These are phyloP conservation scores for Cyclocybe aegerita DNA, from an alignment of 768 basidiomycete genomes.

Conservation along the genomic window DNA sequence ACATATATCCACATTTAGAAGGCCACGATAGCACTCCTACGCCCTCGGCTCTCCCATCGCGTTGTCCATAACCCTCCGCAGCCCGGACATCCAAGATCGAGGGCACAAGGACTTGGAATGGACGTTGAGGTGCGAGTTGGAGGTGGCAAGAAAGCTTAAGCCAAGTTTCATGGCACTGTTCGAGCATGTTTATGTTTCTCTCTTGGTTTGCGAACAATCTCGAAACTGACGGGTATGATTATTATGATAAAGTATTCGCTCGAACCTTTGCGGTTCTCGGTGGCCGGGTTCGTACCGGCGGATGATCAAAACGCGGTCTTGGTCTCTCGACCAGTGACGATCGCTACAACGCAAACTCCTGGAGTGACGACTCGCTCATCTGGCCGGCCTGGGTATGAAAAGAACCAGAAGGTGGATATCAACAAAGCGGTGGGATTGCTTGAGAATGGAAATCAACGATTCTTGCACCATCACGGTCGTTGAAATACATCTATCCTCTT, in stretches of 20 bases:
- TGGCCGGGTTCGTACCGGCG: conserved; percentile 37
- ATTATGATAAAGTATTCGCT: conserved; percentile 39
- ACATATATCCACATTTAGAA: neutral
- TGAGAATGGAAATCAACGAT: conserved; percentile 58
- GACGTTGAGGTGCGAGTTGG: conserved; percentile 49
- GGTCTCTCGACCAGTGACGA: conserved; percentile 36
- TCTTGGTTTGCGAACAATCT: neutral
- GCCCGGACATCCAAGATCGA: conserved; percentile 40
- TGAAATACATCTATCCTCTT: conserved; percentile 1
- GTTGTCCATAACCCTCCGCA: conserved; percentile 43
- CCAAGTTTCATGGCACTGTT: conserved; percentile 42
- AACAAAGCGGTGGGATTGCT: conserved; percentile 50
- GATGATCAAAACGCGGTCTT: conserved; percentile 18
- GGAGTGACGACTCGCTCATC: conserved; percentile 43
- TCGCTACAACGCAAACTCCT: conserved; percentile 37
- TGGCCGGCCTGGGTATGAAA: conserved; percentile 53
- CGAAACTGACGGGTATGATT: neutral
- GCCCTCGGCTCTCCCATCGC: conserved; percentile 53
- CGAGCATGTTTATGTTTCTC: conserved; percentile 33
- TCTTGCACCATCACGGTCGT: conserved; percentile 25
- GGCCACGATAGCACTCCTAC: conserved; percentile 39
- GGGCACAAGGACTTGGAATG: conserved; percentile 29
- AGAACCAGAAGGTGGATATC: conserved; percentile 43
- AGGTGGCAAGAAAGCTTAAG: conserved; percentile 43
- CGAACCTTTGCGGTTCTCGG: conserved; percentile 40